phyloP scores from a whole-genome alignment of 331 rosid species.

The Quercus lobata region DNA sequence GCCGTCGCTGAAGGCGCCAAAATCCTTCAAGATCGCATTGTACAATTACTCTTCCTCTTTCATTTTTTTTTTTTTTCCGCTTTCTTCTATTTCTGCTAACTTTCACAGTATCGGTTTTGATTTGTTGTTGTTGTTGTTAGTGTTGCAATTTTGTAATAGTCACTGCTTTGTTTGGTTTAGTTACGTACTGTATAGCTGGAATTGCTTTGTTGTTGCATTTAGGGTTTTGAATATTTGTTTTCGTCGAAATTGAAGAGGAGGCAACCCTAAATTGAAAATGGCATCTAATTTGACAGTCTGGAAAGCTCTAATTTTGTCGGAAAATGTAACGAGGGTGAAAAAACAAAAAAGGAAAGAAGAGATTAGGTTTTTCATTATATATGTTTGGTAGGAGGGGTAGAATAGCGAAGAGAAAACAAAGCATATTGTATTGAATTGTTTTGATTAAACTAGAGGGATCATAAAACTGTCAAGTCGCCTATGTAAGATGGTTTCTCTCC shows the following conservation, averaged over 20 bases:
- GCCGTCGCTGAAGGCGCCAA: constrained; percentile 97
- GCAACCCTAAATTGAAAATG: background rate
- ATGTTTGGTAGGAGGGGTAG: too few relatives aligned
- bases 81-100: background rate
- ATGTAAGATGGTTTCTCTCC: too few relatives aligned
- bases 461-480: too few relatives aligned
- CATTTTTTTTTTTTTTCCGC: background rate
- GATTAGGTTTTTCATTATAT: too few relatives aligned
- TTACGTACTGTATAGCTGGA: background rate
- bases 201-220: background rate
- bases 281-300: background rate
- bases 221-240: background rate
- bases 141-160: background rate
- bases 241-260: background rate
- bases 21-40: constrained; percentile 91
- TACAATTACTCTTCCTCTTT: constrained; percentile 25
- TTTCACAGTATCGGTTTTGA: background rate
- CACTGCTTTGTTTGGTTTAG: background rate
- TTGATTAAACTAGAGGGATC: too few relatives aligned
- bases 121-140: background rate
- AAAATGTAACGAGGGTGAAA: too few relatives aligned
- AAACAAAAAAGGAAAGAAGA: too few relatives aligned
- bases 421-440: too few relatives aligned
- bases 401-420: too few relatives aligned
- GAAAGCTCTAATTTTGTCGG: background rate